Conservation (phyloP, 2,329 filamentous ascomycete species). For the Botrytis pseudocinerea region DNA sequence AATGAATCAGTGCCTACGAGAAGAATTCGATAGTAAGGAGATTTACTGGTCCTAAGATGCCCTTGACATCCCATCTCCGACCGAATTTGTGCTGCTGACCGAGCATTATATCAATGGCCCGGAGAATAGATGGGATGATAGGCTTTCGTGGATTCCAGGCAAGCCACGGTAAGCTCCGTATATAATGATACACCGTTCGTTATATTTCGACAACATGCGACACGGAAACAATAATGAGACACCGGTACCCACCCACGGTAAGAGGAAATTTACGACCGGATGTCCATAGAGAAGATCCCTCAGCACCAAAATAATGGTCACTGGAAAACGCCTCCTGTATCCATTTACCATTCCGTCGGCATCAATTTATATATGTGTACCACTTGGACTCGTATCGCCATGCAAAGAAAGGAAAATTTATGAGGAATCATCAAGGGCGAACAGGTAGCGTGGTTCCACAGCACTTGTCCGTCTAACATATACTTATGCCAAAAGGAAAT, state of each 20-base stretch:
- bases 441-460: conserved; percentile 1
- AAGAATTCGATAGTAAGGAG: not conserved
- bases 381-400: conserved; percentile 18
- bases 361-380: conserved; percentile 8
- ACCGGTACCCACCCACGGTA: not conserved
- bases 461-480: not conserved
- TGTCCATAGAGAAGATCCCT: not conserved
- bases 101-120: conserved; percentile 3
- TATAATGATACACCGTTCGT: not conserved
- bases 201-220: conserved; percentile 15
- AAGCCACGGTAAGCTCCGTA: conserved; percentile 13
- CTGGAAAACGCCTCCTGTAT: conserved; percentile 1
- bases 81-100: conserved; percentile 7
- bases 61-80: not conserved
- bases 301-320: not conserved
- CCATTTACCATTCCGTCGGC: conserved; percentile 19
- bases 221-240: conserved; percentile 18
- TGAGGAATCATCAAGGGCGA: not conserved
- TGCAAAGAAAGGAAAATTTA: not conserved
- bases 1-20: not conserved
- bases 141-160: not conserved
- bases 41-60: not conserved
- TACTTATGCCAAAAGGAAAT: conserved; percentile 3
- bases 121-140: not conserved
- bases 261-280: not conserved